Evolutionary conservation across 2,329 filamentous ascomycete genomes (phyloP), one percentile per base, ranked within the genome.

Genomic region (Nemania sp.): DNA sequence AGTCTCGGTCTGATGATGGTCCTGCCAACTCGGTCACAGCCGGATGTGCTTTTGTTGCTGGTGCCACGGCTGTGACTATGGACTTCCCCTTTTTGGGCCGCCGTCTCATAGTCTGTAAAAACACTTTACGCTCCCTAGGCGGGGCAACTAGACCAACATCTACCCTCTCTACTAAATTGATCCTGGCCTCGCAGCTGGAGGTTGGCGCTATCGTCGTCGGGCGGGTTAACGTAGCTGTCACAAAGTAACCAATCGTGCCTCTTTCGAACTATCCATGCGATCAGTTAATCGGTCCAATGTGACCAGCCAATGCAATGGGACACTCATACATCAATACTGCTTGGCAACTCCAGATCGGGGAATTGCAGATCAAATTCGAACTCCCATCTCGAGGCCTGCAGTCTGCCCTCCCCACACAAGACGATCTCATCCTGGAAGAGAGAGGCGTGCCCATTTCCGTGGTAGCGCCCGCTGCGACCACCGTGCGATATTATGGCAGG

Each of bases 241-340:
- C 82, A 75, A 93, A 85, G 73, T 97, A 99, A 17, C 89, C 88
- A 64, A 99, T 90, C 2, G 90, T 92, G 30, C 94, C 94, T 68
- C 93, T 86, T 73, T 97, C 94, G 71, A 99, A 99, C 91, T 97
- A 71, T 34, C 42, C 33, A 51, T 36, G 17, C 20, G 22, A 49
- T 66, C 28, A 64, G 60, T 53, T 49, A 49, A 41, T 19, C 15
- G 34, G 17, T 55, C 39, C 20, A 22, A 23, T 34, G 41, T 41
- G 28, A 20, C 28, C 31, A 42, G 20, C 31, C 41, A 62, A 34
- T 60, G 54, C 41, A 43, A 42, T 34, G 49, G 54, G 49, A 52
- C 42, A 44, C 64, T 37, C 89, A 68, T 81, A 97, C 93, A 74
- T 96, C 92, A 67, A 99, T 93, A 70, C 93, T 97, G 72, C 90